A percentile compares a stretch with the other conserved stretches of the same genome.
Evolutionary conservation across 2,329 filamentous ascomycete species (phyloP).

Genomic region (Botrytis byssoidea): DNA sequence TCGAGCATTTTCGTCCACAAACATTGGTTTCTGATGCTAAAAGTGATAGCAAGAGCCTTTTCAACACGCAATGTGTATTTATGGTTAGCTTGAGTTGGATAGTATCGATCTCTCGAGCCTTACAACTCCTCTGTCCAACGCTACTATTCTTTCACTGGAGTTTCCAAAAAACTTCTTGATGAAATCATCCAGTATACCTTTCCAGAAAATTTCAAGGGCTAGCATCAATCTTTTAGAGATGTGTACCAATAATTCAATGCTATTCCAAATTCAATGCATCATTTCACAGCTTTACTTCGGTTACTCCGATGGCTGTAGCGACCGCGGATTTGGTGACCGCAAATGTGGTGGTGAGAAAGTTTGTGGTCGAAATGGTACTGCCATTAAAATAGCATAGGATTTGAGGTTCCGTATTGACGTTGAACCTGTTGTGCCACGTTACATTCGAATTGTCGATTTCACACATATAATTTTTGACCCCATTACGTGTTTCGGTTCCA

Average conservation of each 20-base stretch:
- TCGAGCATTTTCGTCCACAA: background rate
- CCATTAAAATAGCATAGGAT: background rate
- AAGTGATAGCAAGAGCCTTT: background rate
- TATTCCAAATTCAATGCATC: background rate
- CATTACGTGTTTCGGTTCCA: background rate
- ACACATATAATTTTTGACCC: background rate
- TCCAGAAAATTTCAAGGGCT: background rate
- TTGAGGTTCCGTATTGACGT: background rate
- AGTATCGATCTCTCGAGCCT: background rate
- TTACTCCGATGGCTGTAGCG: background rate
- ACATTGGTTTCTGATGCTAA: background rate
- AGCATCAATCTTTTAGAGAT: background rate
- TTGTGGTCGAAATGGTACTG: background rate
- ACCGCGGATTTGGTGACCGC: background rate
- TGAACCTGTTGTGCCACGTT: background rate
- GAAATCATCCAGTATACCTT: background rate
- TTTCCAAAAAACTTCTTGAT: background rate
- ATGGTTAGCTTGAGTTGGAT: background rate
- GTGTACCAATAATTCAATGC: background rate
- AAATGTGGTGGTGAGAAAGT: background rate
- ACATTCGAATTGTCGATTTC: background rate
- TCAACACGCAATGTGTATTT: background rate
- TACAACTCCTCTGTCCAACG: background rate
- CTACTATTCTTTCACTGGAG: background rate
- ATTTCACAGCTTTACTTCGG: background rate